Percentiles rank a stretch among this genome's conserved stretches.
Conservation (phyloP, 208 protist genomes). For the Crithidia expoeki region DNA sequence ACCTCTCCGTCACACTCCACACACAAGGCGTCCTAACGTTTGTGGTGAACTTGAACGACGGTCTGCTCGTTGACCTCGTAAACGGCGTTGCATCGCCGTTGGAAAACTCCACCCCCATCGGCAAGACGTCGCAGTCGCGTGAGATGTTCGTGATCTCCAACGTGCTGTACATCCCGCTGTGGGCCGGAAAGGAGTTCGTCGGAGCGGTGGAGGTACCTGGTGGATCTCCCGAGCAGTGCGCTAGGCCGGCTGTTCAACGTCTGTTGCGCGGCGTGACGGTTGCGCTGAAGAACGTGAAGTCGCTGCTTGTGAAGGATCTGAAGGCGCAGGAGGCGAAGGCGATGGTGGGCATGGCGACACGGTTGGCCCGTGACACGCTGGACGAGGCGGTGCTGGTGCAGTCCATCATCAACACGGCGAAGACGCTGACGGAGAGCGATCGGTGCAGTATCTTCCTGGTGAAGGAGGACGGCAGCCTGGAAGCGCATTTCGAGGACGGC, state of each 20-base stretch:
- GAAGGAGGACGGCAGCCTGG: constrained; percentile 48
- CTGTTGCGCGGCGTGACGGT: constrained; percentile 43
- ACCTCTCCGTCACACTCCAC: constrained; percentile 30
- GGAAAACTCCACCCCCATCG: constrained; percentile 54
- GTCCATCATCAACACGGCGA: constrained; percentile 83
- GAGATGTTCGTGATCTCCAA: constrained; percentile 46
- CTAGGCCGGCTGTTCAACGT: neutral
- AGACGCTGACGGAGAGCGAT: constrained; percentile 70
- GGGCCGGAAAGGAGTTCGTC: constrained; percentile 42
- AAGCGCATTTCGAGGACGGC: constrained; percentile 79
- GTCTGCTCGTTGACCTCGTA: constrained; percentile 63
- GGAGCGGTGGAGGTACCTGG: constrained; percentile 66
- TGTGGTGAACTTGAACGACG: constrained; percentile 49
- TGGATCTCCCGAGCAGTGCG: constrained; percentile 15
- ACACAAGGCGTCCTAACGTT: constrained; percentile 42
- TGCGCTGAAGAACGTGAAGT: constrained; percentile 15
- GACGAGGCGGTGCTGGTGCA: constrained; percentile 73
- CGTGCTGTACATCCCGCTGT: constrained; percentile 70
- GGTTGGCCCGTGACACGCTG: constrained; percentile 78
- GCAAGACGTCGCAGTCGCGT: constrained; percentile 37
- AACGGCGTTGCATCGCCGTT: constrained; percentile 51
- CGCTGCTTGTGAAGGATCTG: constrained; percentile 9
- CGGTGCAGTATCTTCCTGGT: constrained; percentile 79
- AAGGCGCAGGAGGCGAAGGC: constrained; percentile 71
- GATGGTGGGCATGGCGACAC: constrained; percentile 85